Evolutionary conservation across 768 basidiomycete genomes (phyloP), one percentile per base, ranked within the genome.

Genomic region (Clitopilus hobsonii): DNA sequence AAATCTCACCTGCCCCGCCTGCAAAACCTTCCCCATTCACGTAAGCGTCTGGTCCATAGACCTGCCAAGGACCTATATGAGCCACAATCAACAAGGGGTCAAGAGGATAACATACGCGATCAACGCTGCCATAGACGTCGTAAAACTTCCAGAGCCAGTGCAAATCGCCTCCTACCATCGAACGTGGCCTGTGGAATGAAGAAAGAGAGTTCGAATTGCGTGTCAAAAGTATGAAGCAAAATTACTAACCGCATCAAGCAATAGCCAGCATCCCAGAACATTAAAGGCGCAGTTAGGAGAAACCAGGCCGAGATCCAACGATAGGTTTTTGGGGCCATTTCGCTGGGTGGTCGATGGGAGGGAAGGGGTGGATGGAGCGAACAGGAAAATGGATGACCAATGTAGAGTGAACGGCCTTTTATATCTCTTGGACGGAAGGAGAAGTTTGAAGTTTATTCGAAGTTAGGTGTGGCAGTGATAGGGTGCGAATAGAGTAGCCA

Each of bases 91-190:
- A 28, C 25, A 57, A 26, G 14, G n/a, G 50, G 49, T 23, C 36
- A 38, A 29, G 47, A 58, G 28, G 58, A 55, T 24, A 51, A 64
- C 70, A 54, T 56, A 65, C 60, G 56, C 67, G 63, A 62, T 71
- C 67, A 23, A 90, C 67, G 11, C 81, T 72, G 59, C 84, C 86
- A 67, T 88, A 89, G 52, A 82, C 56, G 56, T 77, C 81, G 65
- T 92, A 92, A 2, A 83, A 83, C 53, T 78, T 75, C 90, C 90
- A 93, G 53, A 92, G 81, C 90, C 90, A 92, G 59, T 89, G 82
- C 32, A 91, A 74, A 71, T 92, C 89, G 2, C 91, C 91, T 0
- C 87, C 89, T 38, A 66, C 67, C 72, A 76, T 73, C 2, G 74
- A 76, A 48, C 74, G 71, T 25, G 75, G 74, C 49, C 74, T 76